Conservation (phyloP, 1,284 basidiomycete species). For the Ceratobasidium sp. region DNA sequence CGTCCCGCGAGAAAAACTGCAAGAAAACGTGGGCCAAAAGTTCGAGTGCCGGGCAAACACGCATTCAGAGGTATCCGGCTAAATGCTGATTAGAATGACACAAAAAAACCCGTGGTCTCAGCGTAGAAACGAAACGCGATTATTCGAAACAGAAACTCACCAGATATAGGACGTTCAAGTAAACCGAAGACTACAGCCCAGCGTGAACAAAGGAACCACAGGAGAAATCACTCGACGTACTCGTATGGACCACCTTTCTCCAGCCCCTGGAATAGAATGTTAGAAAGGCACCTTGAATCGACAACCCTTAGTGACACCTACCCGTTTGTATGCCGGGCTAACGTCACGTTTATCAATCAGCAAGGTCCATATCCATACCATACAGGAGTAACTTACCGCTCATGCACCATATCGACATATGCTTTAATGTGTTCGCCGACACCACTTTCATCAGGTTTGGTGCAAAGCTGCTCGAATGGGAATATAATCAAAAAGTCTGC, state of each 20-base stretch:
- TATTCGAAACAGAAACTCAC: no score
- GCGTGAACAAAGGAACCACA: background rate
- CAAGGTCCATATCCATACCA: background rate
- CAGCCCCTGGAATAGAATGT: slow-evolving; percentile 36
- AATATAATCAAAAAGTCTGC: slow-evolving; percentile 62
- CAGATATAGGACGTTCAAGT: background rate
- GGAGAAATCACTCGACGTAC: slow-evolving; percentile 11
- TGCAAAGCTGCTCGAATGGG: slow-evolving; percentile 54
- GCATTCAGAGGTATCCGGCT: no score
- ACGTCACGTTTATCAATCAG: background rate
- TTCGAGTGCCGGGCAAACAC: no score
- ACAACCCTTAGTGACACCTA: background rate
- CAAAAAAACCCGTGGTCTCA: no score
- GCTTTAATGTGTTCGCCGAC: slow-evolving; percentile 54
- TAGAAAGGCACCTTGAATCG: background rate
- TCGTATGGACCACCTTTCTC: slow-evolving; percentile 48
- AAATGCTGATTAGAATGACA: no score
- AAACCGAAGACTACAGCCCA: background rate
- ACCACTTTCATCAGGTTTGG: slow-evolving; percentile 46
- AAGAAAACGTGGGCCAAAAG: no score
- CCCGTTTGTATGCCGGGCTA: slow-evolving; percentile 45
- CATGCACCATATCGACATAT: slow-evolving; percentile 57
- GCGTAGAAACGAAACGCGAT: no score
- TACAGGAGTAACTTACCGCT: slow-evolving; percentile 52
- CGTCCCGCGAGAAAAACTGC: no score